A percentile compares a stretch with the other conserved stretches of the same genome.
These are phyloP conservation scores for Amanita pallidorosea DNA, from an alignment of 768 basidiomycete genomes.

Conservation along the genomic window DNA sequence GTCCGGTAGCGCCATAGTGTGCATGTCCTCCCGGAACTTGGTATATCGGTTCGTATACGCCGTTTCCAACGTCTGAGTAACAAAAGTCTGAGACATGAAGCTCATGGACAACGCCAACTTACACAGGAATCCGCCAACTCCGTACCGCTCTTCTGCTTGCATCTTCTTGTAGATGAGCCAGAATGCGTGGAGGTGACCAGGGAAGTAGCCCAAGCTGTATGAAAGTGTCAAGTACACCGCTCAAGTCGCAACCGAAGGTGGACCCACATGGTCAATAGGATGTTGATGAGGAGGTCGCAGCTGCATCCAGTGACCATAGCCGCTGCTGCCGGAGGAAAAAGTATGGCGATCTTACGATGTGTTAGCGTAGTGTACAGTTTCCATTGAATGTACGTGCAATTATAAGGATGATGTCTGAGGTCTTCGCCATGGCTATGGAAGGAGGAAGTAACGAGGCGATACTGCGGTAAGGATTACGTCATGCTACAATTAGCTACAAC, in stretches of 20 bases:
- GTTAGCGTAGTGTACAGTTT: neutral
- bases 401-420: slow-evolving; percentile 73
- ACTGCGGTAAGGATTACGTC: slow-evolving; percentile 1
- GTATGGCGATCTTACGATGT: slow-evolving; percentile 51
- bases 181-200: slow-evolving; percentile 70
- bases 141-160: slow-evolving; percentile 77
- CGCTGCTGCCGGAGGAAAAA: slow-evolving; percentile 77
- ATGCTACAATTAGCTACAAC: neutral
- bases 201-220: slow-evolving; percentile 66
- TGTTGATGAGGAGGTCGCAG: slow-evolving; percentile 81
- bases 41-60: slow-evolving; percentile 29
- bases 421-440: slow-evolving; percentile 36
- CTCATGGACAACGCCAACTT: slow-evolving; percentile 18
- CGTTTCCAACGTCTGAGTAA: slow-evolving; percentile 28
- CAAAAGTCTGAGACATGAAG: neutral
- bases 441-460: slow-evolving; percentile 2
- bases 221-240: neutral
- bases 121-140: slow-evolving; percentile 69
- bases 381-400: slow-evolving; percentile 34
- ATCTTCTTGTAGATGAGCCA: slow-evolving; percentile 90
- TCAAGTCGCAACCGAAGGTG: too few species aligned
- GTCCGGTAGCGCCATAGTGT: slow-evolving; percentile 31
- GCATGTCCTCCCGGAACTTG: slow-evolving; percentile 18
- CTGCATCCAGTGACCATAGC: slow-evolving; percentile 73
- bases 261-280: slow-evolving; percentile 63